Evolutionary conservation across 306 rosid species (phyloP), one percentile per base, ranked within the genome.

Genomic region (Boehmeria nivea): DNA sequence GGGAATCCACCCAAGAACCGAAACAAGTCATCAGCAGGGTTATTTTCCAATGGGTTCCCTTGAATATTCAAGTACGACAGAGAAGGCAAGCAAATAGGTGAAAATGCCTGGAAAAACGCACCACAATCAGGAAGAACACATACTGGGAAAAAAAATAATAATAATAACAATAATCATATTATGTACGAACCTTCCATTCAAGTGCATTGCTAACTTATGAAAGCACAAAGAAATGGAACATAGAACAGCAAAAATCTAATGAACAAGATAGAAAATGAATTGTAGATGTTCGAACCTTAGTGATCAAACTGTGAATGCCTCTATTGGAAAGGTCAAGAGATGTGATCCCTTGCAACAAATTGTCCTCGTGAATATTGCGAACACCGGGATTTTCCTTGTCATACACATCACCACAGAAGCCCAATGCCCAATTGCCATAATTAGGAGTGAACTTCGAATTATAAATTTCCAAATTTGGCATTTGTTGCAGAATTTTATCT

Each of bases 341-440:
- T 18, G 82, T 68, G 73, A 82, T 72, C 19, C 66, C 53, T 47
- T 66, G 76, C 75, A 87, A 72, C 5, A 62, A 25, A 51, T 39
- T 21, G 52, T 76, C 89, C 53, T 67, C 67, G 24, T 69, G 75
- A 63, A 51, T 51, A 73, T 43, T 67, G 58, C 72, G 70, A 49
- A 54, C 34, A 3, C 82, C 79, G 3, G 87, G 85, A 69, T 72
- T 84, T 70, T 90, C 88, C 76, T 87, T 87, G 57, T 59, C 91
- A 57, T 80, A 87, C 45, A 87, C 68, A 42, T 76, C 98, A 56
- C 91, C 95, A 57, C 90, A 85, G 67, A 82, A 90, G 42, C 95
- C 94, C 80, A 87, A 47, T 12, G 98, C 95, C 94, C 95, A 84
- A 58, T 70, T 67, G 21, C 83, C 88, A 72, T 57, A 84, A 36